These are phyloP conservation scores for Cyphellophora europaea DNA, from an alignment of 2,329 filamentous ascomycete species.

Conservation along the genomic window DNA sequence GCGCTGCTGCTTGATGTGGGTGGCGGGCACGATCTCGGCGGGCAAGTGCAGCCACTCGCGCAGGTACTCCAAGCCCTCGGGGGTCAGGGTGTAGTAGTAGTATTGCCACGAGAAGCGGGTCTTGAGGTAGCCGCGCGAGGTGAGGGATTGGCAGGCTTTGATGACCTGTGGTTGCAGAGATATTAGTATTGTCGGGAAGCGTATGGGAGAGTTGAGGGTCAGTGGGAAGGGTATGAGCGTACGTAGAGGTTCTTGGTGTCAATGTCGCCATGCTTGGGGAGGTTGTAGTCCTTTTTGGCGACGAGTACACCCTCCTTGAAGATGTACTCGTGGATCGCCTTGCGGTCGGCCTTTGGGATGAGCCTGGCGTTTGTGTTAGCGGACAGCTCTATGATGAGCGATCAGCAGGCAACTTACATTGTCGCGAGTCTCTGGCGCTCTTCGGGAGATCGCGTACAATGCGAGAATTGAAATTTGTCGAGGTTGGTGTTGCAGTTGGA, in stretches of 20 bases:
- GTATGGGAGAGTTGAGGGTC: background rate
- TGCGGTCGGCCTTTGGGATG: constrained; percentile 99
- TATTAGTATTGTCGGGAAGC: background rate
- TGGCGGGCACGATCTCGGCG: constrained; percentile 97
- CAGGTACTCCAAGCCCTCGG: constrained; percentile 99
- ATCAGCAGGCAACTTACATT: too few species aligned
- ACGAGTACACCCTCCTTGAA: constrained; percentile 89
- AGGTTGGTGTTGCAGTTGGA: constrained; percentile 3
- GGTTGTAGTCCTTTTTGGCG: constrained; percentile 98
- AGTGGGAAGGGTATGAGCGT: constrained; percentile 20
- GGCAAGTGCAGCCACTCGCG: constrained; percentile 99
- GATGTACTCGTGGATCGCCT: constrained; percentile 99
- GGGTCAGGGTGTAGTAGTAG: constrained; percentile 99
- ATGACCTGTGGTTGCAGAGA: constrained; percentile 50
- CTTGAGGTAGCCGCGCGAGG: constrained; percentile 97
- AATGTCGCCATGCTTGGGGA: constrained; percentile 93
- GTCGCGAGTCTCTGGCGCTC: constrained; percentile 42
- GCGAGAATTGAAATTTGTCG: constrained; percentile 17
- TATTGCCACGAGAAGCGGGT: constrained; percentile 99
- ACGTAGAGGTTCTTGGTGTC: constrained; percentile 99
- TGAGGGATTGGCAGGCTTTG: constrained; percentile 98
- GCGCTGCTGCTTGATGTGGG: constrained; percentile 99
- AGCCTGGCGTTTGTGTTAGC: too few species aligned
- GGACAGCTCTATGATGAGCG: constrained; percentile 13
- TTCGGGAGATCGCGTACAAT: constrained; percentile 46